Percentiles rank a stretch among this genome's conserved stretches.
These are phyloP conservation scores for Cytospora leucostoma DNA, from an alignment of 2,329 filamentous ascomycete species.

Conservation along the genomic window DNA sequence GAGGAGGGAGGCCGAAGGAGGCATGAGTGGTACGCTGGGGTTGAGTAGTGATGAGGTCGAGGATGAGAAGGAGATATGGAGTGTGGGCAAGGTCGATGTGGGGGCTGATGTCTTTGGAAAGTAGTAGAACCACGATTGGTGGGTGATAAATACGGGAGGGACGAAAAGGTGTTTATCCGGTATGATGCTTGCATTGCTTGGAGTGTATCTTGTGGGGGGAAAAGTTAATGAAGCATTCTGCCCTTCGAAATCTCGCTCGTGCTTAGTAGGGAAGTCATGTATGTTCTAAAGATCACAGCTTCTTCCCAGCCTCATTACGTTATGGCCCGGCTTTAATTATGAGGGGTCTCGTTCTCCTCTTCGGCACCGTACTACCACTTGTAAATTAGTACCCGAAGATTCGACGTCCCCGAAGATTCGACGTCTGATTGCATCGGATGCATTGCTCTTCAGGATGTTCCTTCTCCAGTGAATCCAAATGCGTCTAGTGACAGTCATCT, in stretches of 20 bases:
- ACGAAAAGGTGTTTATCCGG: background rate
- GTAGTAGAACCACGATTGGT: constrained; percentile 32
- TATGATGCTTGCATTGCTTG: constrained; percentile 14
- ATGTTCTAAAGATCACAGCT: background rate
- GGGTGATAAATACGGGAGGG: constrained; percentile 16
- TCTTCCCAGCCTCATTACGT: background rate
- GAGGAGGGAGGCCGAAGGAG: constrained; percentile 87
- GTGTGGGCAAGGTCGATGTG: constrained; percentile 85
- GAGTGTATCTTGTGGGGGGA: background rate
- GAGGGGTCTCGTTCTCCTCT: too few relatives aligned
- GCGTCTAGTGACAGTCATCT: too few relatives aligned
- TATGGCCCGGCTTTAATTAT: too few relatives aligned
- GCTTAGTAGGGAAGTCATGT: background rate
- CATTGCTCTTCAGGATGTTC: too few relatives aligned
- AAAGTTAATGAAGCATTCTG: background rate
- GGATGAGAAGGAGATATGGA: constrained; percentile 95
- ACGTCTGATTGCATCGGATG: too few relatives aligned
- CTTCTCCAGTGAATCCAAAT: too few relatives aligned
- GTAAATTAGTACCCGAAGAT: too few relatives aligned
- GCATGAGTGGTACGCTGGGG: constrained; percentile 74
- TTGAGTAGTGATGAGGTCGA: constrained; percentile 89
- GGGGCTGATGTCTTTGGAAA: constrained; percentile 59
- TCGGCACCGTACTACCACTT: too few relatives aligned
- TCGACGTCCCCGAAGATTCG: too few relatives aligned
- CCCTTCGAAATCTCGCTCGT: background rate